These are phyloP conservation scores for Pecoramyces ruminantium DNA, from an alignment of 192 early-diverging fungal species.

Conservation along the genomic window DNA sequence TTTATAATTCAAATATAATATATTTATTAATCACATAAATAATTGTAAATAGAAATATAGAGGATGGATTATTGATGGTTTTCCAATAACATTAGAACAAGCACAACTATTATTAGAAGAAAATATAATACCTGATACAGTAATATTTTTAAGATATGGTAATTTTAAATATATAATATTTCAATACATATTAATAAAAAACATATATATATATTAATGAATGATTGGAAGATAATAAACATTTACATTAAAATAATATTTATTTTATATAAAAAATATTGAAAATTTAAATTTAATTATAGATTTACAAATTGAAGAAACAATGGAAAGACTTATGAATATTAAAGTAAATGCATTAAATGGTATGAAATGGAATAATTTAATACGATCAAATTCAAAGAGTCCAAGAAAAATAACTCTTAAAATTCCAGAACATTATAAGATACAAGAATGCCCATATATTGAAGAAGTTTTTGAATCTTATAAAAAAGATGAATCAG, in stretches of 20 bases:
- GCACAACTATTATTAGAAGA: slow-evolving; percentile 17
- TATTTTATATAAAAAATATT: no score
- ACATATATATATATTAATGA: no score
- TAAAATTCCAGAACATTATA: background rate
- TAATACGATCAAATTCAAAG: background rate
- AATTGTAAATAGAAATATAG: background rate
- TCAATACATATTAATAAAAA: no score
- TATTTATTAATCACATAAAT: no score
- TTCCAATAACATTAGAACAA: slow-evolving; percentile 19
- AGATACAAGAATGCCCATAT: background rate
- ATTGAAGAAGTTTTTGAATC: background rate
- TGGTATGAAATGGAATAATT: background rate
- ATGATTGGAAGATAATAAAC: no score
- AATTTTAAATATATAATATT: no score
- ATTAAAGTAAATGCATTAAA: background rate
- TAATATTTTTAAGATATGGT: background rate
- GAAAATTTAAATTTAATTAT: background rate
- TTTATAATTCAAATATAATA: no score
- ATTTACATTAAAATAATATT: no score
- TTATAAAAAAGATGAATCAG: background rate
- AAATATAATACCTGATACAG: slow-evolving; percentile 14
- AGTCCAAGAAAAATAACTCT: background rate
- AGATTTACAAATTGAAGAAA: background rate
- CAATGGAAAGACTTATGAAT: background rate
- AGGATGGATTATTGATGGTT: slow-evolving; percentile 37